These are phyloP conservation scores for Ustilago crameri DNA, from an alignment of 1,284 basidiomycete genomes.

Conservation along the genomic window DNA sequence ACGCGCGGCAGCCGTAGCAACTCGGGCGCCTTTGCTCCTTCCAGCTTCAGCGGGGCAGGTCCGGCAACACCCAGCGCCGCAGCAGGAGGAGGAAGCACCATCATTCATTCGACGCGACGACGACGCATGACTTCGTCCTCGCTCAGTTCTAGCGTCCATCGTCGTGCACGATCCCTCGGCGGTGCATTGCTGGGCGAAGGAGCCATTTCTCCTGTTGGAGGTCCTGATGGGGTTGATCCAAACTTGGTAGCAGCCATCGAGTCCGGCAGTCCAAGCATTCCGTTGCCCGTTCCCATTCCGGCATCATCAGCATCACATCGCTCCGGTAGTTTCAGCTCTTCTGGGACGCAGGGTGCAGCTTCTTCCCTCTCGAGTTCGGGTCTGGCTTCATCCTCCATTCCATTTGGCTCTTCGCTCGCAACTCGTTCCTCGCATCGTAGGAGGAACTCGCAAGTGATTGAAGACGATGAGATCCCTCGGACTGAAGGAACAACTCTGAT, in stretches of 20 bases:
- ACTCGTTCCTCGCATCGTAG: slow-evolving; percentile 17
- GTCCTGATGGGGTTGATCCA: slow-evolving; percentile 66
- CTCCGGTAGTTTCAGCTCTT: slow-evolving; percentile 44
- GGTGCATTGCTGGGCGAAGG: slow-evolving; percentile 52
- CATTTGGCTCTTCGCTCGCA: slow-evolving; percentile 22
- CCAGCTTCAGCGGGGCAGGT: slow-evolving; percentile 28
- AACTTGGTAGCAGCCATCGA: slow-evolving; percentile 64
- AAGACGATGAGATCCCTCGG: slow-evolving; percentile 23
- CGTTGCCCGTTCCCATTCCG: slow-evolving; percentile 39
- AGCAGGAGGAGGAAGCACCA: slow-evolving; percentile 36
- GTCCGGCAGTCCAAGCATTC: slow-evolving; percentile 48
- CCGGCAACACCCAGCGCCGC: slow-evolving; percentile 29
- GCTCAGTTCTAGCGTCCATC: slow-evolving; percentile 53
- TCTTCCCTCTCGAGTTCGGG: slow-evolving; percentile 37
- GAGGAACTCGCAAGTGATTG: slow-evolving; percentile 33
- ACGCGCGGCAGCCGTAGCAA: slow-evolving; percentile 29
- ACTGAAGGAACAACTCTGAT: slow-evolving; percentile 7
- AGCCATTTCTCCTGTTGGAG: slow-evolving; percentile 60
- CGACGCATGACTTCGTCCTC: slow-evolving; percentile 44
- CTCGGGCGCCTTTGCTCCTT: slow-evolving; percentile 30
- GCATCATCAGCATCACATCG: slow-evolving; percentile 30
- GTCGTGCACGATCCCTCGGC: slow-evolving; percentile 62
- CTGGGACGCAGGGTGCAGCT: slow-evolving; percentile 37
- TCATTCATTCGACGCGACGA: slow-evolving; percentile 29
- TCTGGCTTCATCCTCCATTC: slow-evolving; percentile 30